phyloP scores from a whole-genome alignment of 768 basidiomycete genomes.

The Lentinula sp. region DNA sequence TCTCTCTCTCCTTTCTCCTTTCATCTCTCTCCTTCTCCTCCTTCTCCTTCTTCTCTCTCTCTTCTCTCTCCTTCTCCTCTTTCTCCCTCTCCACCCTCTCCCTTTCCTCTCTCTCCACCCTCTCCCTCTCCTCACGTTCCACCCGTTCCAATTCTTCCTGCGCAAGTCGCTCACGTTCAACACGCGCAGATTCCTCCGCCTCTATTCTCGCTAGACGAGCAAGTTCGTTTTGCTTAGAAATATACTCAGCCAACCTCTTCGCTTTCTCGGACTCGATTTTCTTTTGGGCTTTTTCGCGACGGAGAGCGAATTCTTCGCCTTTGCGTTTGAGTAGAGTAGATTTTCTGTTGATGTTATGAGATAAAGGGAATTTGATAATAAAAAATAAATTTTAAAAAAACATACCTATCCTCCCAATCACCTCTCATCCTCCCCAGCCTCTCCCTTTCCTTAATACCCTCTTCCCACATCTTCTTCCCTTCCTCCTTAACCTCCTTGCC shows the following conservation, averaged over 20 bases:
- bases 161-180: slow-evolving; percentile 9
- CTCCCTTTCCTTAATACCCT: slow-evolving; percentile 68
- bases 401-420: slow-evolving; percentile 56
- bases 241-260: slow-evolving; percentile 51
- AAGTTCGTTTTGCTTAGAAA: slow-evolving; percentile 59
- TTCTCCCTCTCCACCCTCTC: neutral
- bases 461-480: slow-evolving; percentile 50
- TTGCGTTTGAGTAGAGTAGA: slow-evolving; percentile 31
- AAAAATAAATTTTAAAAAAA: slow-evolving; percentile 26
- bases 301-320: slow-evolving; percentile 59
- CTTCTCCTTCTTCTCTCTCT: neutral
- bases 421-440: slow-evolving; percentile 66
- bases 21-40: slow-evolving; percentile 30
- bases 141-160: neutral
- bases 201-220: slow-evolving; percentile 40
- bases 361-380: slow-evolving; percentile 15
- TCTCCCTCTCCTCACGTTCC: neutral
- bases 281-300: slow-evolving; percentile 46
- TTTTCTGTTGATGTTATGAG: neutral
- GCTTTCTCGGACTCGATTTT: slow-evolving; percentile 85
- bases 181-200: slow-evolving; percentile 38
- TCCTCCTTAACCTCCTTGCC: slow-evolving; percentile 54
- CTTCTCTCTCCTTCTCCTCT: neutral
- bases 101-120: neutral
- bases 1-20: slow-evolving; percentile 56